A percentile compares a stretch with the other conserved stretches of the same genome.
Conservation (phyloP, 116 monocot species). For the Dioscorea cayenensis region DNA sequence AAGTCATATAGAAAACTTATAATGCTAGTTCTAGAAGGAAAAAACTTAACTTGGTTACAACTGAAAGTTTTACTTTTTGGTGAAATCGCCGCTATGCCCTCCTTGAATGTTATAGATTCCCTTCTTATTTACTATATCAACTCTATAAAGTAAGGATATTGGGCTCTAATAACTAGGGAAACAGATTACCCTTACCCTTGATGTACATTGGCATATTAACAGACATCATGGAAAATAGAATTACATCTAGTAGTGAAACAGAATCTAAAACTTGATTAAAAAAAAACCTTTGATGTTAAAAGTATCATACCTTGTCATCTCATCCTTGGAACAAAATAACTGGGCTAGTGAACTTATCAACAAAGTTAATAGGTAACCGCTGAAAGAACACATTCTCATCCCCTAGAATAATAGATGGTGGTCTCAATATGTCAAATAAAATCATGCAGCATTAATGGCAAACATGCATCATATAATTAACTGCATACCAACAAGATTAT, state of each 20-base stretch:
- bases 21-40: no score
- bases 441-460: neutral
- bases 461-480: slow-evolving; percentile 2
- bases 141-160: no score
- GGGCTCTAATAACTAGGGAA: neutral
- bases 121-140: no score
- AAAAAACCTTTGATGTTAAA: neutral
- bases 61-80: no score
- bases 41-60: no score
- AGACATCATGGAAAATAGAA: neutral
- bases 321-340: slow-evolving; percentile 97
- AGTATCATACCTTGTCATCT: slow-evolving; percentile 75
- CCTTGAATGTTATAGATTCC: no score
- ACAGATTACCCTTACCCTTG: neutral
- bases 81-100: no score
- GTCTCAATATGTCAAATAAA: neutral
- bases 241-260: neutral
- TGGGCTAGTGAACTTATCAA: slow-evolving; percentile 76
- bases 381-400: slow-evolving; percentile 45
- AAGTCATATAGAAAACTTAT: no score
- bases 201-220: neutral
- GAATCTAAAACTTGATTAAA: no score
- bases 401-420: slow-evolving; percentile 27
- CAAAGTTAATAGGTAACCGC: slow-evolving; percentile 89
- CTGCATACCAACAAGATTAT: slow-evolving; percentile 86